phyloP scores from a whole-genome alignment of 2,329 filamentous ascomycete species.

The Fusarium humuli region DNA sequence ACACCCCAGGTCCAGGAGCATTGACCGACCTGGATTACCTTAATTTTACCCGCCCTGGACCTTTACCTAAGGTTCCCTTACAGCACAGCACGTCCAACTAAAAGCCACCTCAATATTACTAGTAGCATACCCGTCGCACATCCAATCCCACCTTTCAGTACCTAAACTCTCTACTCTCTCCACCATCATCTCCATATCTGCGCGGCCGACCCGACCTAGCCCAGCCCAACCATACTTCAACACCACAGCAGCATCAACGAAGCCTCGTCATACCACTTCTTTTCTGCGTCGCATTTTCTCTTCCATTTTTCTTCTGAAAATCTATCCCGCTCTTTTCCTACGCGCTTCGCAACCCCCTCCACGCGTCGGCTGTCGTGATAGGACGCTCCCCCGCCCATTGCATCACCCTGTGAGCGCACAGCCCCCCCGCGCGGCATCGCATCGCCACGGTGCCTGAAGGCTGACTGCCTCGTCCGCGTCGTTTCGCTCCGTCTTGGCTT shows the following conservation, averaged over 20 bases:
- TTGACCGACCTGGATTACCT: constrained; percentile 15
- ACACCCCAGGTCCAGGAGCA: not conserved
- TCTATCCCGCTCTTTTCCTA: constrained; percentile 24
- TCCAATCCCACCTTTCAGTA: constrained; percentile 23
- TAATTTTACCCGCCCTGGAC: constrained; percentile 31
- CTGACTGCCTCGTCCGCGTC: constrained; percentile 58
- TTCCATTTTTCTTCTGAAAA: constrained; percentile 23
- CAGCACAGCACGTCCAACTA: not conserved
- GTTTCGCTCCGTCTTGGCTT: constrained; percentile 29
- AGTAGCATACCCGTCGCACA: constrained; percentile 31
- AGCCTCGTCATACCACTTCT: constrained; percentile 18
- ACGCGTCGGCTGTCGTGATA: constrained; percentile 47
- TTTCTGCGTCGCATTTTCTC: constrained; percentile 33
- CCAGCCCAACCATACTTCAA: not conserved
- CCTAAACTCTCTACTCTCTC: constrained; percentile 30
- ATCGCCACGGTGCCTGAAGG: constrained; percentile 58
- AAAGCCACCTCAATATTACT: not conserved
- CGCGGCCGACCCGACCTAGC: constrained; percentile 7
- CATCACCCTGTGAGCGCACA: constrained; percentile 54
- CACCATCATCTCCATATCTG: constrained; percentile 37
- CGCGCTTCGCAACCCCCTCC: constrained; percentile 45
- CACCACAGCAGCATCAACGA: not conserved
- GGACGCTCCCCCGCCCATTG: constrained; percentile 47
- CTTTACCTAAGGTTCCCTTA: not conserved
- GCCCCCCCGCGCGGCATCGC: constrained; percentile 49